A percentile compares a stretch with the other conserved stretches of the same genome.
Conservation (phyloP, 495 filamentous ascomycete genomes). For the Hypoxylon subgilvum region DNA sequence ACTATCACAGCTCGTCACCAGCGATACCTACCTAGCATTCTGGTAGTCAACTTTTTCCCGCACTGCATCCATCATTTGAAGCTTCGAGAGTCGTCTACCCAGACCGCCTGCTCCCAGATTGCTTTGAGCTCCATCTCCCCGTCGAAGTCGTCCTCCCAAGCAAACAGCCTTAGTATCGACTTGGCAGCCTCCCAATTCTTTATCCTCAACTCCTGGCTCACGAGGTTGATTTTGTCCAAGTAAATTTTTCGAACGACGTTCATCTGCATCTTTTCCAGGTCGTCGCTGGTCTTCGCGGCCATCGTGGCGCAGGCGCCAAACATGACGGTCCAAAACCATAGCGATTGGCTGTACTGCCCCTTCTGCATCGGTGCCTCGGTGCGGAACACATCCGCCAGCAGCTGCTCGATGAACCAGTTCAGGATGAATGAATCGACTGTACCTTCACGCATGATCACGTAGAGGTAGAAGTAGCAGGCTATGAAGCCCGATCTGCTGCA, state of each 20-base stretch:
- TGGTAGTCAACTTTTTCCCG: constrained; percentile 18
- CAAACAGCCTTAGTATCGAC: constrained; percentile 38
- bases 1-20: constrained; percentile 5
- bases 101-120: constrained; percentile 42
- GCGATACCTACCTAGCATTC: constrained; percentile 2
- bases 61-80: constrained; percentile 11
- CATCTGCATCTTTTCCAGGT: constrained; percentile 36
- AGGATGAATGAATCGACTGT: constrained; percentile 40
- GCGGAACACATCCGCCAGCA: constrained; percentile 39
- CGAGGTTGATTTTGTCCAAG: constrained; percentile 37
- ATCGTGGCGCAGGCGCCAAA: constrained; percentile 41
- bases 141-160: constrained; percentile 41
- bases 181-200: constrained; percentile 41
- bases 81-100: constrained; percentile 24
- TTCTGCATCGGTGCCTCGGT: constrained; percentile 40
- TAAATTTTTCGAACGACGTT: constrained; percentile 33
- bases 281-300: constrained; percentile 32
- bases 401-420: constrained; percentile 45
- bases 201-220: constrained; percentile 32
- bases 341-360: constrained; percentile 38
- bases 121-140: constrained; percentile 39
- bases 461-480: constrained; percentile 45
- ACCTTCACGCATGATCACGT: constrained; percentile 41
- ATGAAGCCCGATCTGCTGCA: constrained; percentile 42
- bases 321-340: constrained; percentile 45